Percentiles rank a stretch among this genome's conserved stretches.
phyloP scores from a whole-genome alignment of 257 asterid genomes.

The Striga asiatica region DNA sequence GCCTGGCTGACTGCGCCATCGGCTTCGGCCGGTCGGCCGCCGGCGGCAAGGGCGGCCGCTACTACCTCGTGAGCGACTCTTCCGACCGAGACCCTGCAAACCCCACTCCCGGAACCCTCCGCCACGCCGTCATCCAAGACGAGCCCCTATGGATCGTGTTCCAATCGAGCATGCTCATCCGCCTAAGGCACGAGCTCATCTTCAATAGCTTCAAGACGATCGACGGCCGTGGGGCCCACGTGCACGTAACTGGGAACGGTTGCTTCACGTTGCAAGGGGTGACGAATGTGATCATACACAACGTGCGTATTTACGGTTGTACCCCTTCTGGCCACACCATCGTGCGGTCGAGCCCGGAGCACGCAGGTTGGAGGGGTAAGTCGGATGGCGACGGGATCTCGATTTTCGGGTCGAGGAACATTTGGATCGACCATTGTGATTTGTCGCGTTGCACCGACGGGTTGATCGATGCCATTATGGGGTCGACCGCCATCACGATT shows the following conservation, averaged over 20 bases:
- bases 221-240: constrained; percentile 58
- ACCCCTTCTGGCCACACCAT: constrained; percentile 54
- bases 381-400: constrained; percentile 88
- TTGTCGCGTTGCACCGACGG: constrained; percentile 81
- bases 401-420: constrained; percentile 36
- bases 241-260: constrained; percentile 61
- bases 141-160: constrained; percentile 83
- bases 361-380: constrained; percentile 51
- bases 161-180: constrained; percentile 47
- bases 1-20: constrained; percentile 63
- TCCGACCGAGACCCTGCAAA: constrained; percentile 45
- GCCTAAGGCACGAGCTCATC: constrained; percentile 62
- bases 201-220: constrained; percentile 55
- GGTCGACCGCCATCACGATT: constrained; percentile 72
- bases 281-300: constrained; percentile 66
- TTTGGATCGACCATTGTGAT: constrained; percentile 79
- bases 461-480: constrained; percentile 67
- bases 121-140: constrained; percentile 75
- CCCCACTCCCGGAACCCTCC: constrained; percentile 71
- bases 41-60: constrained; percentile 70
- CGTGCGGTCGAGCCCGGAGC: constrained; percentile 56
- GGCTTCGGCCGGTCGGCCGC: constrained; percentile 59
- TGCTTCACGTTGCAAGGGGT: constrained; percentile 60
- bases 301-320: constrained; percentile 45
- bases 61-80: constrained; percentile 59